phyloP scores from a whole-genome alignment of 768 basidiomycete genomes.

The Tricholoma bakamatsutake region DNA sequence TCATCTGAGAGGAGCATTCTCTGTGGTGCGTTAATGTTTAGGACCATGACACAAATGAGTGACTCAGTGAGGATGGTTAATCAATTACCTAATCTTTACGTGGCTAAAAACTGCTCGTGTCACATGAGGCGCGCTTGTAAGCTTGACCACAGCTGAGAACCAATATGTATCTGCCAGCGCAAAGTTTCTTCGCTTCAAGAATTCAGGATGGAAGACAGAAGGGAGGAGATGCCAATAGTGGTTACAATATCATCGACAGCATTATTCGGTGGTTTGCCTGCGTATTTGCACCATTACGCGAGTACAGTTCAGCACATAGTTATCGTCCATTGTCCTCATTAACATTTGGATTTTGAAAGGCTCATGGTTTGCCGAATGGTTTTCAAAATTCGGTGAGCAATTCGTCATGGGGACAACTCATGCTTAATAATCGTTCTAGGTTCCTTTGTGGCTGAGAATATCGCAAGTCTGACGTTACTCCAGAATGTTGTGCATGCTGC shows the following conservation, averaged over 20 bases:
- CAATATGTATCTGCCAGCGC: neutral
- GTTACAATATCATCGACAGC: neutral
- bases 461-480: neutral
- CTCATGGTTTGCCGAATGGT: neutral
- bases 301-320: neutral
- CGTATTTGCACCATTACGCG: neutral
- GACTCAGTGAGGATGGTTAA: no score
- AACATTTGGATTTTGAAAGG: neutral
- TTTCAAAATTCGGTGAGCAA: neutral
- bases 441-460: neutral
- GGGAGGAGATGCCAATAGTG: neutral
- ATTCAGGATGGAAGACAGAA: neutral
- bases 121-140: no score
- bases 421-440: neutral
- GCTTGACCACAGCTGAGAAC: neutral
- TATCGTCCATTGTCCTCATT: neutral
- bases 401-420: neutral
- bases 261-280: neutral
- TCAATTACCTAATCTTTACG: no score
- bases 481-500: neutral
- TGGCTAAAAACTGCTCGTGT: no score
- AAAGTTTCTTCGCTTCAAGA: neutral
- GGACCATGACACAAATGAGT: no score
- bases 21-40: no score
- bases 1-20: no score